Evolutionary conservation across 2,329 filamentous ascomycete genomes (phyloP).

Genomic region (Claviceps purpurea): DNA sequence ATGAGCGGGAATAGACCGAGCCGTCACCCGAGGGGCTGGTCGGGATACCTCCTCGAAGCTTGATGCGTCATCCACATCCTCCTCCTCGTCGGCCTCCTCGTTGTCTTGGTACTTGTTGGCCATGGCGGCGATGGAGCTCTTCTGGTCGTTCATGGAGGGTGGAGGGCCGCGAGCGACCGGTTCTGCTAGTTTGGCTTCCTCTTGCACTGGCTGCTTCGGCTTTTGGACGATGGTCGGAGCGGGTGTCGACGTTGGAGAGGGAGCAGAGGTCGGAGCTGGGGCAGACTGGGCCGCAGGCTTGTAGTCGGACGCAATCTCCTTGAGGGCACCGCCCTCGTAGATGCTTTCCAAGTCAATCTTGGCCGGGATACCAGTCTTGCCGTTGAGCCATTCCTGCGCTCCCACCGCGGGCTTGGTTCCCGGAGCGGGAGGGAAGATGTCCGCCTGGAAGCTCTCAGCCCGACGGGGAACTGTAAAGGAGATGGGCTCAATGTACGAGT

Average conservation of each 20-base stretch:
- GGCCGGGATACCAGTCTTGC: conserved; percentile 70
- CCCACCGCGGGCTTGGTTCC: conserved; percentile 72
- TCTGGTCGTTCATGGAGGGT: conserved; percentile 69
- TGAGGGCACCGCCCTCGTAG: conserved; percentile 70
- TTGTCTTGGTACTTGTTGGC: conserved; percentile 77
- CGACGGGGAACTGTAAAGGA: conserved; percentile 93
- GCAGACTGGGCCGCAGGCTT: conserved; percentile 40
- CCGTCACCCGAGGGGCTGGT: conserved; percentile 47
- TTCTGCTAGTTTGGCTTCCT: conserved; percentile 34
- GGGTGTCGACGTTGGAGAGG: background rate
- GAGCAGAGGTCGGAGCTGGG: conserved; percentile 20
- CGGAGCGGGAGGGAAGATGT: conserved; percentile 82
- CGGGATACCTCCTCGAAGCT: conserved; percentile 80
- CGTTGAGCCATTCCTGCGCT: conserved; percentile 70
- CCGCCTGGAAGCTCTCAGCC: conserved; percentile 89
- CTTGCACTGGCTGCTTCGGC: conserved; percentile 16
- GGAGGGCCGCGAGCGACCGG: conserved; percentile 33
- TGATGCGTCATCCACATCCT: conserved; percentile 53
- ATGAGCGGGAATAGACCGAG: conserved; percentile 28
- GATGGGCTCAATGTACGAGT: conserved; percentile 86
- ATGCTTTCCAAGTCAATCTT: conserved; percentile 91
- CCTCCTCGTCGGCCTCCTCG: conserved; percentile 46
- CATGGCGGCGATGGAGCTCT: conserved; percentile 72
- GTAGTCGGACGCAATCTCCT: conserved; percentile 60
- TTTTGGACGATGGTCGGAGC: conserved; percentile 30